Evolutionary conservation across 768 basidiomycete species (phyloP), one percentile per base, ranked within the genome.

Genomic region (Neoboletus brunneissimus): DNA sequence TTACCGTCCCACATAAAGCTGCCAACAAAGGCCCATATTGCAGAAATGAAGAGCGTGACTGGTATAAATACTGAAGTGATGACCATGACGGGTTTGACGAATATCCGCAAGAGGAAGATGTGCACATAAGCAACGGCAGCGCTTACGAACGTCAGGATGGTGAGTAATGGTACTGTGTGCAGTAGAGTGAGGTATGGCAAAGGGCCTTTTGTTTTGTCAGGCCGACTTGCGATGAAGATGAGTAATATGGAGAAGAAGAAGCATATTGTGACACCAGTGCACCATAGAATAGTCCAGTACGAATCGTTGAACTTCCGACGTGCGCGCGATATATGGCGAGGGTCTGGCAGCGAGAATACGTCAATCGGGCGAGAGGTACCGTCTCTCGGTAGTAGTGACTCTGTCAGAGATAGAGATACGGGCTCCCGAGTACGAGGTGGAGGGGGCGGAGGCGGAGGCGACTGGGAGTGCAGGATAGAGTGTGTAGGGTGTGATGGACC

Each of bases 51-150:
- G 57, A 93, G 75, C 0, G 86, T 85, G 27, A 81, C 80, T 40
- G 91, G 90, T 47, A 90, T 83, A 64, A 88, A 88, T 27, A 93
- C 76, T 18, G 86, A 85, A 0, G 89, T 91, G 23, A 79, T 80
- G 37, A 92, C 73, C 77, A 96, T 85, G 48, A 92, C 88, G 18
- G 94, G 93, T 54, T 86, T 83, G 55, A 91, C 88, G 63, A 94
- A 93, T 56, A 91, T 78, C 55, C 86, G 84, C 48, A 96, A 74
- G 41, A 95, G 78, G 59, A 85, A 79, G 42, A 92, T 83, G 67
- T 91, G 88, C 42, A 77, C 72, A 67, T 93, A 93, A 9, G 90
- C 87, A 44, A 82, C 81, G 22, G 77, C 70, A 12, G 91, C 89
- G 64, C 88, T 88, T 56, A 84, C 66, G 57, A 88, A 76, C 4